Base-by-base conservation (phyloP, 2,329 filamentous ascomycete species). In the Trichothecium roseum region DNA sequence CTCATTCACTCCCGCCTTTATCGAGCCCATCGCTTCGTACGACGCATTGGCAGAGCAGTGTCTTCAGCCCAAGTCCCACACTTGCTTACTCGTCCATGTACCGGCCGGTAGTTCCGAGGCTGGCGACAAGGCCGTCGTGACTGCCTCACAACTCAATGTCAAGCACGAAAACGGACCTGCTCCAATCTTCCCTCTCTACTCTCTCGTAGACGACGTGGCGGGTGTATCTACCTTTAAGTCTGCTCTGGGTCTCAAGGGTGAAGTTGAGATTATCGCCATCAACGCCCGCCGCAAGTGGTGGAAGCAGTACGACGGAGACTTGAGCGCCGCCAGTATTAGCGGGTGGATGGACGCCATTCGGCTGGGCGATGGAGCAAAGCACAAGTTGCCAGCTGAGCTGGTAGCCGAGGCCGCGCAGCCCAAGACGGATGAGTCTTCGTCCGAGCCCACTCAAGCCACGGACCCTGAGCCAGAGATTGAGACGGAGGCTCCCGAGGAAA, bases 321-420 rank as follows among this genome's bases (percentile, higher is more conserved):
- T 77, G 30, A 74, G 72, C 37, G 52, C 68, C 17, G 65, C 72
- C 36, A 72, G 69, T 18, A 64, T 98, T 20, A 85, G 94, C 62
- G 64, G 66, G 42, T 98, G 89, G 86, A 75, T 98, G 40, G 91
- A 98, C 51, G 71, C 75, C n/a, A 86, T 96, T 42, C 79, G 86
- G 27, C 72, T 98, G 68, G 85, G 88, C 35, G 89, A 96, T 53
- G 83, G 85, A 3, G 63, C 72, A 40, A 95, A 89, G 68, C 70
- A 78, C 49, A 84, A 79, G 62, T 56, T 91, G 29, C 83, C 84
- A 0, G 69, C 73, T 39, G 72, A 68, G 2, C 49, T 84, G 30
- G 52, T 81, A 22, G 60, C 63, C 13, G 55, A 60, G 36, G 49
- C 50, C 16, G 32, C 35, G 29, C 30, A 33, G 18, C 15, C 26